phyloP scores from a whole-genome alignment of 495 filamentous ascomycete genomes.

The Penicillium diatomitis region DNA sequence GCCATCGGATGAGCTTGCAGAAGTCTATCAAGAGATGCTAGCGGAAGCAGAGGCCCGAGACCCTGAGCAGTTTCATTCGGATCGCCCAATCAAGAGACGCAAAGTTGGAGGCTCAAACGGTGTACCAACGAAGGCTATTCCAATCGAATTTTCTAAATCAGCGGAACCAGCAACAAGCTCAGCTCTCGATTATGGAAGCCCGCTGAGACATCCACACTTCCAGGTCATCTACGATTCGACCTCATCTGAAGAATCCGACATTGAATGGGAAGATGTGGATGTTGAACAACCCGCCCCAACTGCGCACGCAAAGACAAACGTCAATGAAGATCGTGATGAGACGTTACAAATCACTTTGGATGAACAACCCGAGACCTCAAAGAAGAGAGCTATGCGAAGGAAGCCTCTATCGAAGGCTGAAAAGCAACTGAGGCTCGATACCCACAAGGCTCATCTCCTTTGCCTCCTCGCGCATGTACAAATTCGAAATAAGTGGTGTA shows the following conservation, averaged over 20 bases:
- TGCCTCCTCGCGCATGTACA: conserved; percentile 70
- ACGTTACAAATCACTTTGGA: conserved; percentile 52
- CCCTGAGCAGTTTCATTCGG: conserved; percentile 19
- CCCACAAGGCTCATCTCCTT: conserved; percentile 80
- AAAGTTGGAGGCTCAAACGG: conserved; percentile 24
- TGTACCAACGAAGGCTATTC: conserved; percentile 10
- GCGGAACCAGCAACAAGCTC: conserved; percentile 1
- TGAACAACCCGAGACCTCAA: conserved; percentile 27
- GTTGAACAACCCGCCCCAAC: conserved; percentile 31
- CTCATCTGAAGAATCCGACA: conserved; percentile 48
- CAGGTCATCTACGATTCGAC: conserved; percentile 39
- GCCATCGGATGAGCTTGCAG: conserved; percentile 30
- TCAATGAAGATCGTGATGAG: conserved; percentile 19
- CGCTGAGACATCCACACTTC: conserved; percentile 2
- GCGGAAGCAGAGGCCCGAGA: conserved; percentile 47
- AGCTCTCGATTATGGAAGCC: not conserved
- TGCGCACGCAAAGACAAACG: conserved; percentile 15
- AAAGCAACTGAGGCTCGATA: conserved; percentile 58
- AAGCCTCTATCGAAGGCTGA: conserved; percentile 62
- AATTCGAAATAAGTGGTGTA: conserved; percentile 81
- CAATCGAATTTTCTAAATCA: conserved; percentile 3
- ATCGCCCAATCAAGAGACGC: conserved; percentile 37
- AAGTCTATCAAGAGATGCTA: conserved; percentile 61
- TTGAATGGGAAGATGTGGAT: conserved; percentile 66
- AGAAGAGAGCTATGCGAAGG: conserved; percentile 31